Conservation (phyloP, 2,329 filamentous ascomycete genomes). For the Aureobasidium sp. region DNA sequence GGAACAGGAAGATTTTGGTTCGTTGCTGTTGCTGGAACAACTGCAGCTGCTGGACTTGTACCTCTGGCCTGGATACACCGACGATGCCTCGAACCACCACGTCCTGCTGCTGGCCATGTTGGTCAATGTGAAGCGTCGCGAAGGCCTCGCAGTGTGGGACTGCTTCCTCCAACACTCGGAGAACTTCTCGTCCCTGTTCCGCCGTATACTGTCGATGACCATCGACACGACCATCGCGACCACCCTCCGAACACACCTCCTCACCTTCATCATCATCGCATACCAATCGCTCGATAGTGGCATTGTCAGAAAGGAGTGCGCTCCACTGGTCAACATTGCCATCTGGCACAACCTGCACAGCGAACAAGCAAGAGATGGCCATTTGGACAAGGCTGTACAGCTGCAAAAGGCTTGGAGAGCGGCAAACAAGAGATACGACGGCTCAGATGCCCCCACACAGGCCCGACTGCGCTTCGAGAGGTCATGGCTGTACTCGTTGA, state of each 20-base stretch:
- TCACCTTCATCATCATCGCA: constrained; percentile 82
- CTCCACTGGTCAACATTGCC: constrained; percentile 85
- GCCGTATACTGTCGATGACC: constrained; percentile 79
- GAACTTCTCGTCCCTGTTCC: constrained; percentile 85
- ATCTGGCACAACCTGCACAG: constrained; percentile 91
- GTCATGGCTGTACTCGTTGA: constrained; percentile 82
- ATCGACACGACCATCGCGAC: constrained; percentile 47
- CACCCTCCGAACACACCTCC: constrained; percentile 62
- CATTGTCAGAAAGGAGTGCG: constrained; percentile 91
- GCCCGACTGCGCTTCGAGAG: constrained; percentile 81
- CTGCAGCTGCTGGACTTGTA: constrained; percentile 89
- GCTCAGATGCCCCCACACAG: constrained; percentile 72
- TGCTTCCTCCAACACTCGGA: constrained; percentile 71
- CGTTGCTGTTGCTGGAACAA: constrained; percentile 77
- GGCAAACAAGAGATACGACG: constrained; percentile 76
- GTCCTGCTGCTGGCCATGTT: constrained; percentile 80
- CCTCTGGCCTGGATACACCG: constrained; percentile 87
- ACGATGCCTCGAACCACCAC: constrained; percentile 86
- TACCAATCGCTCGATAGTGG: constrained; percentile 90
- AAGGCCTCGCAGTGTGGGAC: constrained; percentile 76
- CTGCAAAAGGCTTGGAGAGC: constrained; percentile 88
- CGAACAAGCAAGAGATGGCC: constrained; percentile 64
- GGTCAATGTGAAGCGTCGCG: constrained; percentile 79
- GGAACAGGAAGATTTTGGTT: constrained; percentile 72
- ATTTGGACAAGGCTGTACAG: constrained; percentile 65